phyloP scores from a whole-genome alignment of 2,329 filamentous ascomycete genomes.

The Xylaria sp. region DNA sequence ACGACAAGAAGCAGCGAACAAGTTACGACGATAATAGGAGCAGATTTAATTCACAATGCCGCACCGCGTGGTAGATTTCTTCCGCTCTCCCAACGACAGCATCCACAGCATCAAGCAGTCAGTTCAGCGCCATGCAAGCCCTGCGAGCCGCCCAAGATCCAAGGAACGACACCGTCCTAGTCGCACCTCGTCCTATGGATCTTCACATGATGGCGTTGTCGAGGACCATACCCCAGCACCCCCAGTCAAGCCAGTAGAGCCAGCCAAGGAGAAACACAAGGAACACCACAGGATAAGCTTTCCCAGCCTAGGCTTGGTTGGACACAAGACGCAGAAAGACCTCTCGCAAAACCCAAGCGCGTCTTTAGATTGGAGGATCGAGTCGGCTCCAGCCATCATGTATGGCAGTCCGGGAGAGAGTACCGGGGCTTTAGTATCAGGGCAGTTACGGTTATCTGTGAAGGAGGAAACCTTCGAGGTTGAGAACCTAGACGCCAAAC shows the following conservation, averaged over 20 bases:
- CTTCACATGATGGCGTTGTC: constrained; percentile 52
- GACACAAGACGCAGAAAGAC: constrained; percentile 55
- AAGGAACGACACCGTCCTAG: constrained; percentile 49
- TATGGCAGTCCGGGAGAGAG: constrained; percentile 80
- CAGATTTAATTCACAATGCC: constrained; percentile 58
- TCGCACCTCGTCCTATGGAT: constrained; percentile 52
- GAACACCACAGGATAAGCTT: constrained; percentile 54
- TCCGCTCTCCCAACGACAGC: constrained; percentile 66
- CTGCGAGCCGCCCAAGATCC: constrained; percentile 41
- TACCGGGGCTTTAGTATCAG: constrained; percentile 85
- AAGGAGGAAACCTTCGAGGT: constrained; percentile 74
- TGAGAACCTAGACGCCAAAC: constrained; percentile 76
- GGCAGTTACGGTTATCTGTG: constrained; percentile 80
- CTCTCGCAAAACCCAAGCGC: constrained; percentile 54
- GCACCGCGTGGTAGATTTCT: constrained; percentile 67
- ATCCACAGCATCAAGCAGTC: constrained; percentile 61
- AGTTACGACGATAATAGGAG: neutral
- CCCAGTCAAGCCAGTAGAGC: constrained; percentile 53
- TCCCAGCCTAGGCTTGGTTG: constrained; percentile 56
- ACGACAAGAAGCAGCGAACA: neutral
- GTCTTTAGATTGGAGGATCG: constrained; percentile 70
- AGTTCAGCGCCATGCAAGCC: constrained; percentile 50
- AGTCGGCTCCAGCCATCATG: constrained; percentile 88
- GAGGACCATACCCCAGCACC: constrained; percentile 46
- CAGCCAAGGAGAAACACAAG: constrained; percentile 55